Conservation (phyloP, 2,329 filamentous ascomycete species). For the Fusarium cicatricum region DNA sequence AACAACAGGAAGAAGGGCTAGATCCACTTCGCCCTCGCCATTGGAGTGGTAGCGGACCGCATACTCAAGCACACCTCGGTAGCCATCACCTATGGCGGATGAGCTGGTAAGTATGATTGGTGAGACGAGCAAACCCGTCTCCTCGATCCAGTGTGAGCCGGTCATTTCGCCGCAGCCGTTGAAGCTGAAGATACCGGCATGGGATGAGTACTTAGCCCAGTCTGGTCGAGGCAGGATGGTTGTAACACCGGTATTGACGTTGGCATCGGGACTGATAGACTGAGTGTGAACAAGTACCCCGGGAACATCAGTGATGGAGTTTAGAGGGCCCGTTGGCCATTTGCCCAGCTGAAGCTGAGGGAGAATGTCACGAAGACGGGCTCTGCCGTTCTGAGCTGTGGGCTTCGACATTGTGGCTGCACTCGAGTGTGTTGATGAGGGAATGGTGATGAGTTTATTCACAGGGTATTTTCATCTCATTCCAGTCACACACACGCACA, state of each 20-base stretch:
- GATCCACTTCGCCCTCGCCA: slow-evolving; percentile 55
- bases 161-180: slow-evolving; percentile 72
- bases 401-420: slow-evolving; percentile 1
- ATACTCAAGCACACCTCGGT: slow-evolving; percentile 67
- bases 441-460: background rate
- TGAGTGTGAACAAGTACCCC: slow-evolving; percentile 58
- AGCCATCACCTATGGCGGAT: slow-evolving; percentile 64
- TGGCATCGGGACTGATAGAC: slow-evolving; percentile 49
- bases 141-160: slow-evolving; percentile 67
- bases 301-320: slow-evolving; percentile 60
- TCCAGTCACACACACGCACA: no score
- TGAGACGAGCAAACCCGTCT: slow-evolving; percentile 66
- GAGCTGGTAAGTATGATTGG: slow-evolving; percentile 69
- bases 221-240: slow-evolving; percentile 56
- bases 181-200: slow-evolving; percentile 65
- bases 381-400: background rate
- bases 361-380: slow-evolving; percentile 41
- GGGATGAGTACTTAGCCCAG: slow-evolving; percentile 56
- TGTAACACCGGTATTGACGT: slow-evolving; percentile 60
- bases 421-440: background rate
- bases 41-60: slow-evolving; percentile 56
- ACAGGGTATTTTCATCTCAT: no score
- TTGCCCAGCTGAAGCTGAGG: slow-evolving; percentile 54
- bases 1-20: slow-evolving; percentile 66
- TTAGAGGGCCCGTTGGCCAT: slow-evolving; percentile 55